phyloP scores from a whole-genome alignment of 129 eudicot genomes.

The Arctium minus region DNA sequence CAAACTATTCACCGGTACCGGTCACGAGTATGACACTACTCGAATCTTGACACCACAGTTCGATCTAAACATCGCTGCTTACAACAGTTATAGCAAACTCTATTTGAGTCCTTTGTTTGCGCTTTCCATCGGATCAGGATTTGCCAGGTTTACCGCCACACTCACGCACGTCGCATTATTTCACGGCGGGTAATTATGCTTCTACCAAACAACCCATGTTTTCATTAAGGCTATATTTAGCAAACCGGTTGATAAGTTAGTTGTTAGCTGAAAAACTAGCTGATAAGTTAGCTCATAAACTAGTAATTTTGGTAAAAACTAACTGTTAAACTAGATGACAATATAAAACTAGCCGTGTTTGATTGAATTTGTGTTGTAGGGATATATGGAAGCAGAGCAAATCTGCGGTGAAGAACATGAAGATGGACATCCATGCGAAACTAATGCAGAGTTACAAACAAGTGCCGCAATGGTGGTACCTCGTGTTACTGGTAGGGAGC shows the following conservation, averaged over 20 bases:
- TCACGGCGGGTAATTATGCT: constrained; percentile 62
- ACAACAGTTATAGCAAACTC: constrained; percentile 76
- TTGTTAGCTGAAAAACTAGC: no score
- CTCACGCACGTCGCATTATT: constrained; percentile 78
- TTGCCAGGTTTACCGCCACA: constrained; percentile 86
- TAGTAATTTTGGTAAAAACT: neutral
- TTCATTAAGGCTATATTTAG: neutral
- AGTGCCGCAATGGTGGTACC: constrained; percentile 97
- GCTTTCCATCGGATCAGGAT: constrained; percentile 93
- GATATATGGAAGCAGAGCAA: constrained; percentile 91
- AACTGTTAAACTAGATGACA: neutral
- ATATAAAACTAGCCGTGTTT: no score
- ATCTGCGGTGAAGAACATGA: constrained; percentile 65
- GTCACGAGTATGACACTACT: constrained; percentile 75
- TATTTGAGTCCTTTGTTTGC: constrained; percentile 91
- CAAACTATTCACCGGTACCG: constrained; percentile 60
- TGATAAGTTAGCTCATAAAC: no score
- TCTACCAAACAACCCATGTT: neutral
- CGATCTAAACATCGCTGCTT: constrained; percentile 72
- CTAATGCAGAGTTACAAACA: constrained; percentile 78
- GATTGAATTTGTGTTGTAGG: constrained; percentile 27
- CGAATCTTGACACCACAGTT: constrained; percentile 75
- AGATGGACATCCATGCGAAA: constrained; percentile 66
- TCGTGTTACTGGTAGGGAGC: constrained; percentile 64
- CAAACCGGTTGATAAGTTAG: no score